Base-by-base conservation (phyloP, 306 rosid species). In the Cucurbita ficifolia region DNA sequence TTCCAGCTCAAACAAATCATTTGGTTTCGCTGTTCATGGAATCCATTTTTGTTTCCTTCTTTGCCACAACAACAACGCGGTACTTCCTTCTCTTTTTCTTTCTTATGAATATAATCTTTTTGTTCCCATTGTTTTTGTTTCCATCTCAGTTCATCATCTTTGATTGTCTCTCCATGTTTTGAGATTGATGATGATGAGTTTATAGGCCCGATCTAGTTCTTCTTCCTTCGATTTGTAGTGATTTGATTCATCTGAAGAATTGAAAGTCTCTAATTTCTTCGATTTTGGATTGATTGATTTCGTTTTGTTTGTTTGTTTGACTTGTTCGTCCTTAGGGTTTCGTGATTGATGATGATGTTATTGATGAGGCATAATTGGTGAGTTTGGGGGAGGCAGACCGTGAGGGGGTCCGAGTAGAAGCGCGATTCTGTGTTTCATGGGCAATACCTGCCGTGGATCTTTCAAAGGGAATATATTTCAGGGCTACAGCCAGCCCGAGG, bases 391-490 rank as follows among this genome's bases (percentile, higher is more conserved):
- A 50, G 77, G 76, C 56, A 54, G 70, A 76, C 76, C 49, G 63
- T 39, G 76, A 73, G 58, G 71, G 56, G 71, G 56, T 43, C 40
- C 10, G 51, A 33, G 77, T 33, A 0, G 73, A 48, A 43, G 65
- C 8, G 58, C 46, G 72, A 59, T 67, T 74, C 57, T 74, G 56
- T 78, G 80, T 79, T 88, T 86, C 79, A 88, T 88, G 95, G 95
- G 95, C 95, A 88, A 88, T 83, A 83, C 91, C 85, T 88, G 95
- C 89, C 95, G 95, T 49, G 91, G 95, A 84, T 88, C 95, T 88
- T 86, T 84, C 81, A 83, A 77, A 81, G 89, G 88, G 72, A 88
- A 88, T 75, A 75, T 83, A 54, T 81, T 80, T 77, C 84, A 83
- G 91, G 91, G 89, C 86, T 76, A 51, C 81, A 71, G 65, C 70